Percentiles rank a stretch among this genome's conserved stretches.
Conservation (phyloP, 2,329 filamentous ascomycete genomes). For the Gliomastix tumulicola region DNA sequence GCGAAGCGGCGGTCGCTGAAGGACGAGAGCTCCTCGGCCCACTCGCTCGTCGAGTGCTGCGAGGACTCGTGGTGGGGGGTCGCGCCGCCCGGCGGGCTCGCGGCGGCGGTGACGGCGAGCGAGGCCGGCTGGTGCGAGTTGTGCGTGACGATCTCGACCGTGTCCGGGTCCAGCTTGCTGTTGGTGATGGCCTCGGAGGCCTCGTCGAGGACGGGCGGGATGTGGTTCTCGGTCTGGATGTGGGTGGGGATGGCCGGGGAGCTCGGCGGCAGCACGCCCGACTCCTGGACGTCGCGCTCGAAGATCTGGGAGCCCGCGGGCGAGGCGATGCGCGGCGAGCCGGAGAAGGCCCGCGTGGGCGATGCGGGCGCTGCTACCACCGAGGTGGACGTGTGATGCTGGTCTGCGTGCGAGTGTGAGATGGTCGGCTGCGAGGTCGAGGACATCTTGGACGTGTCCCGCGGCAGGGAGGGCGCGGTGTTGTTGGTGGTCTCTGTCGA, state of each 20-base stretch:
- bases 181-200: slow-evolving; percentile 91
- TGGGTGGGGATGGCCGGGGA: slow-evolving; percentile 88
- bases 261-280: slow-evolving; percentile 55
- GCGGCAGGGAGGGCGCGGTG: slow-evolving; percentile 21
- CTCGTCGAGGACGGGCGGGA: slow-evolving; percentile 84
- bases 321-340: slow-evolving; percentile 69
- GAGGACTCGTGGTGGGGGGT: slow-evolving; percentile 30
- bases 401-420: slow-evolving; percentile 34
- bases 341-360: slow-evolving; percentile 58
- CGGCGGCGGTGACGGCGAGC: slow-evolving; percentile 51
- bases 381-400: slow-evolving; percentile 33
- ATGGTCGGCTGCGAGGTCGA: slow-evolving; percentile 27
- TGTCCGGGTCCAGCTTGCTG: slow-evolving; percentile 73
- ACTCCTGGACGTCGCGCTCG: slow-evolving; percentile 89
- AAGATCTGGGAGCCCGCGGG: slow-evolving; percentile 80
- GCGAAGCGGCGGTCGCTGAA: slow-evolving; percentile 36
- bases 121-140: slow-evolving; percentile 74
- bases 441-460: slow-evolving; percentile 27
- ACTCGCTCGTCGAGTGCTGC: slow-evolving; percentile 38
- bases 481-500: slow-evolving; percentile 25
- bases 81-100: slow-evolving; percentile 6
- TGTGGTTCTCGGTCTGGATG: slow-evolving; percentile 90
- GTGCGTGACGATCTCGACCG: slow-evolving; percentile 89
- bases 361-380: too few species aligned
- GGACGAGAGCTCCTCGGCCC: slow-evolving; percentile 51